Conservation (phyloP, 2,329 filamentous ascomycete species). For the Xylariomycetidae sp. region DNA sequence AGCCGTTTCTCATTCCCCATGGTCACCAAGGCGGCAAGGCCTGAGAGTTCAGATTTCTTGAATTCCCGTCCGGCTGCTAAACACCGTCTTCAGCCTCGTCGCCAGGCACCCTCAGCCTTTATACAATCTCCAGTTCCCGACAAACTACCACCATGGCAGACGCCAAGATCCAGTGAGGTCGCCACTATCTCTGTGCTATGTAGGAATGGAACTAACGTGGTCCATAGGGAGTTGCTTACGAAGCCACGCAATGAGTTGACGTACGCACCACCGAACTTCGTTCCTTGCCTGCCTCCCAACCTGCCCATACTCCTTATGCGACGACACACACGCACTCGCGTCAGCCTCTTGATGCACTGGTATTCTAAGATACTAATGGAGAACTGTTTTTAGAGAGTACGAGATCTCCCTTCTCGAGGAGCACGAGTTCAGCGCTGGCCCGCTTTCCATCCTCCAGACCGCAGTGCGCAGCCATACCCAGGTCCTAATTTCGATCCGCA, state of each 20-base stretch:
- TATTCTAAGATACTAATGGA: too few species aligned
- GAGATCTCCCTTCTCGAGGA: conserved; percentile 59
- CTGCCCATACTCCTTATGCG: conserved; percentile 3
- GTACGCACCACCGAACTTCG: conserved; percentile 48
- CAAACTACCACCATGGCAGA: conserved; percentile 29
- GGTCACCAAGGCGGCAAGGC: too few species aligned
- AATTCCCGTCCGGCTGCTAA: too few species aligned
- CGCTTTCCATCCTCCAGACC: conserved; percentile 91
- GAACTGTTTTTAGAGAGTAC: too few species aligned
- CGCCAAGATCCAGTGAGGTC: conserved; percentile 61
- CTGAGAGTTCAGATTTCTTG: too few species aligned
- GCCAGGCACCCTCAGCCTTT: conserved; percentile 1
- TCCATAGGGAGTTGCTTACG: conserved; percentile 70
- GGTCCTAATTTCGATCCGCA: conserved; percentile 94
- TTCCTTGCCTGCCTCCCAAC: conserved; percentile 3
- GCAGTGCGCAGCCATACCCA: conserved; percentile 92
- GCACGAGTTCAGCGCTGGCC: conserved; percentile 73
- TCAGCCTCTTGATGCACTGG: too few species aligned
- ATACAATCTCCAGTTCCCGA: conserved; percentile 3
- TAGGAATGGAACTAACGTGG: background rate
- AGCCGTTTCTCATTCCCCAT: too few species aligned
- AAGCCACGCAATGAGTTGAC: conserved; percentile 89
- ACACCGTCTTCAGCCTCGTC: too few species aligned
- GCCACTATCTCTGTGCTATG: conserved; percentile 2
- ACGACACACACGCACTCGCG: too few species aligned